phyloP scores from a whole-genome alignment of 2,329 filamentous ascomycete genomes.

The Sporothrix sp. region DNA sequence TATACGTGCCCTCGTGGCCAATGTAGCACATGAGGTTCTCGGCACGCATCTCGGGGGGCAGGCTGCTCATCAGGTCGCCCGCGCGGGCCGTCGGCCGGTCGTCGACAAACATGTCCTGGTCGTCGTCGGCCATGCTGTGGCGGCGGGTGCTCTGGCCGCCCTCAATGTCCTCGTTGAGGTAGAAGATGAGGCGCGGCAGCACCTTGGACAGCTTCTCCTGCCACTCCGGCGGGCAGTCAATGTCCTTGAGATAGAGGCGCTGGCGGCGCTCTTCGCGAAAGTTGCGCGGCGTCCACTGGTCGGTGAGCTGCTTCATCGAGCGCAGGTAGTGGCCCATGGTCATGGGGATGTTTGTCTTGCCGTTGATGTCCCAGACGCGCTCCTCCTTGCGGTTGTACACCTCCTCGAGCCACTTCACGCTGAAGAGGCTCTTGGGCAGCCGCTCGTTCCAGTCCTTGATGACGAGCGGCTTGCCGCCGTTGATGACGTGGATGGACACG shows the following conservation, averaged over 20 bases:
- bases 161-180: conserved; percentile 71
- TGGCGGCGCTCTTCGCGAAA: conserved; percentile 73
- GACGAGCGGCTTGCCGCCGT: conserved; percentile 77
- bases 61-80: conserved; percentile 89
- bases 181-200: conserved; percentile 76
- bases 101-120: conserved; percentile 34
- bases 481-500: conserved; percentile 71
- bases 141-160: conserved; percentile 18
- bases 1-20: conserved; percentile 94
- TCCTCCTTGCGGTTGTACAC: conserved; percentile 77
- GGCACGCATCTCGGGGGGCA: conserved; percentile 78
- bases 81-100: conserved; percentile 54
- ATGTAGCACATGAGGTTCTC: conserved; percentile 98
- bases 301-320: conserved; percentile 72
- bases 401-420: conserved; percentile 65
- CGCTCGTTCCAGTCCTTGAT: conserved; percentile 78
- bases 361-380: conserved; percentile 69
- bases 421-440: conserved; percentile 71
- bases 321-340: conserved; percentile 84
- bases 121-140: conserved; percentile 18
- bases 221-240: conserved; percentile 88
- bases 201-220: conserved; percentile 65
- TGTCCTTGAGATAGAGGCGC: conserved; percentile 90
- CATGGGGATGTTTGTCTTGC: conserved; percentile 66
- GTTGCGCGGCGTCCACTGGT: conserved; percentile 67